Base-by-base conservation (phyloP, 2,329 filamentous ascomycete species). In the Plenodomus tracheiphilus region DNA sequence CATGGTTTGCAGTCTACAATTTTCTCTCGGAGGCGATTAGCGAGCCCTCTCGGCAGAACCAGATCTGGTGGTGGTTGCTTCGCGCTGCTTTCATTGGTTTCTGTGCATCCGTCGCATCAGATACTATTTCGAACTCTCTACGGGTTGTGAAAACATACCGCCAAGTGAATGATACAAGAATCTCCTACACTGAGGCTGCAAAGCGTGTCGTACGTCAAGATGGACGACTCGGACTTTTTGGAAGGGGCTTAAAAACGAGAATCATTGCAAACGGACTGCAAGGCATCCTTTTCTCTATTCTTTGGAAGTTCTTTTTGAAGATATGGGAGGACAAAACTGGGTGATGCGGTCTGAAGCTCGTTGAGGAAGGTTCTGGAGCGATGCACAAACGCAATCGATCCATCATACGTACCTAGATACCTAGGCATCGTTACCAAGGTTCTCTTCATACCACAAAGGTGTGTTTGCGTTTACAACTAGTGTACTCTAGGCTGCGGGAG, bases 201-300 rank as follows among this genome's bases (percentile, higher is more conserved):
- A 58, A 51, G 17, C 51, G 57, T 16, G 56, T 67, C 1, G 52
- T 67, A 17, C 58, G 56, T 4, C 54, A 66, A 46, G 64, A 67
- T 39, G 64, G 64, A 0, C 47, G 47, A 21, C 13, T 60, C 17
- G 64, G 61, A 2, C 34, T 67, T 0, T 66, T 67, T 41, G 64
- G 64, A 0, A 52, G 64, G 15, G 64, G 64, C 0, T 17, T 67
- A 21, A 67, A 66, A 48, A 67, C 64, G 1, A 55, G 64, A 13
- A 66, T 66, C 18, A 47, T 66, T n/a, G 64, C 64, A 2, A 67
- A 67, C 35, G 64, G 64, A 2, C 17, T 67, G n/a, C 64, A 67
- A 21, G 63, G 64, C 0, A 61, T 67, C 3, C 20, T 67, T 4
- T 67, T 67, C n/a, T 66, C 62, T 1, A 65, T 67, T 13, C 17